phyloP scores from a whole-genome alignment of 164 flowering plant species.

The Aristolochia contorta region DNA sequence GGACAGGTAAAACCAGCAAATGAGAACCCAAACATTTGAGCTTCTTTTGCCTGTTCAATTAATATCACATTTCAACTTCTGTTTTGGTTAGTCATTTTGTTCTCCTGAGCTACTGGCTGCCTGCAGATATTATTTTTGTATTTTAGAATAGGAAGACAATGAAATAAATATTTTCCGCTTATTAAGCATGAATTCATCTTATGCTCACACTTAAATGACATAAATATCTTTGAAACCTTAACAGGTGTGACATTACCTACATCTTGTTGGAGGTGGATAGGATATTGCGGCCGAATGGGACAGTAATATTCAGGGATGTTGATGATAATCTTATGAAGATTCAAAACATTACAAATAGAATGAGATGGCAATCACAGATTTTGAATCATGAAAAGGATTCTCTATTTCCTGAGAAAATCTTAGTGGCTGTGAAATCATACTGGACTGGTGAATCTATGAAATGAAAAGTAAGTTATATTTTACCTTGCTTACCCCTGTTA shows the following conservation, averaged over 20 bases:
- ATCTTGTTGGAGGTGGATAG: slow-evolving; percentile 94
- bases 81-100: neutral
- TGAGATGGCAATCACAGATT: slow-evolving; percentile 84
- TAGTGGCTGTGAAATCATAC: slow-evolving; percentile 72
- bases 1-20: slow-evolving; percentile 45
- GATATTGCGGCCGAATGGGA: slow-evolving; percentile 88
- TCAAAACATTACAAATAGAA: slow-evolving; percentile 56
- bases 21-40: neutral
- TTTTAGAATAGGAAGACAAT: too few species aligned
- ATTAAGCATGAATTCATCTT: too few species aligned
- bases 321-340: slow-evolving; percentile 78
- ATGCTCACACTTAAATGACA: too few species aligned
- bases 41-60: neutral
- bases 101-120: neutral
- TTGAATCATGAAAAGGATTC: slow-evolving; percentile 91
- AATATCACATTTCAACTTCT: neutral
- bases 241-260: slow-evolving; percentile 77
- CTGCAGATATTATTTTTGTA: too few species aligned
- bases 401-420: slow-evolving; percentile 84
- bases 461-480: too few species aligned
- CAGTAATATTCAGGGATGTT: slow-evolving; percentile 76
- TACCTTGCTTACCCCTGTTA: too few species aligned
- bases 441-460: slow-evolving; percentile 55
- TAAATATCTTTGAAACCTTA: too few species aligned
- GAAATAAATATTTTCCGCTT: too few species aligned